Evolutionary conservation across 2,329 filamentous ascomycete genomes (phyloP).

Genomic region (Penicillium sp.): DNA sequence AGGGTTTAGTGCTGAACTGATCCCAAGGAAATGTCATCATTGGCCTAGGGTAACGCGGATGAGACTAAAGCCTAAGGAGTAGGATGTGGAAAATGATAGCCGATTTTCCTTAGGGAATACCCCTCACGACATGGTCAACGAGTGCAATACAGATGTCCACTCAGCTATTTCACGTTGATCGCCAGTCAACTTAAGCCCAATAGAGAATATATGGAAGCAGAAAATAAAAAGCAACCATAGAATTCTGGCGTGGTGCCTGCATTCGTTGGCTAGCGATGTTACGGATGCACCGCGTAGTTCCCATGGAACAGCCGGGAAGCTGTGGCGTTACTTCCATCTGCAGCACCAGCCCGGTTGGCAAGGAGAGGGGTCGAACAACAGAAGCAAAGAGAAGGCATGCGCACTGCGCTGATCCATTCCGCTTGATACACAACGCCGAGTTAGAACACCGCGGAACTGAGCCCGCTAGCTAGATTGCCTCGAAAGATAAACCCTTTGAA

Average conservation of each 20-base stretch:
- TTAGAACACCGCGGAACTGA: constrained; percentile 11
- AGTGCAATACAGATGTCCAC: constrained; percentile 1
- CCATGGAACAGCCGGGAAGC: background rate
- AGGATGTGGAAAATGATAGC: background rate
- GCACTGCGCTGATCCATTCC: constrained; percentile 5
- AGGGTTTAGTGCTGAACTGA: background rate
- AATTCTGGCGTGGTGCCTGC: constrained; percentile 17
- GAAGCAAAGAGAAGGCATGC: constrained; percentile 6
- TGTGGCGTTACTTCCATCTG: constrained; percentile 7
- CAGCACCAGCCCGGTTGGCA: constrained; percentile 13
- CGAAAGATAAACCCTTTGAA: constrained; percentile 2
- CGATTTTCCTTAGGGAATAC: background rate
- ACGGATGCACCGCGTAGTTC: constrained; percentile 12
- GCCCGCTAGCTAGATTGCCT: constrained; percentile 10
- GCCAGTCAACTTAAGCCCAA: background rate
- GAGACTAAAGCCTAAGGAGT: background rate
- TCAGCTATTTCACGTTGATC: background rate
- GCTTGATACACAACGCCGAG: constrained; percentile 13
- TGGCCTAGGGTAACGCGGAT: background rate
- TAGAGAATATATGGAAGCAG: background rate
- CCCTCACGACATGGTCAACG: background rate
- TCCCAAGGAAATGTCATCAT: background rate
- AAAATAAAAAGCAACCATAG: background rate
- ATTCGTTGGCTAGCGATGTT: constrained; percentile 21
- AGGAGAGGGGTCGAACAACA: constrained; percentile 8